Evolutionary conservation across 1,139 yeast species (phyloP), one percentile per base, ranked within the genome.

Genomic region (Geotrichum candidum): DNA sequence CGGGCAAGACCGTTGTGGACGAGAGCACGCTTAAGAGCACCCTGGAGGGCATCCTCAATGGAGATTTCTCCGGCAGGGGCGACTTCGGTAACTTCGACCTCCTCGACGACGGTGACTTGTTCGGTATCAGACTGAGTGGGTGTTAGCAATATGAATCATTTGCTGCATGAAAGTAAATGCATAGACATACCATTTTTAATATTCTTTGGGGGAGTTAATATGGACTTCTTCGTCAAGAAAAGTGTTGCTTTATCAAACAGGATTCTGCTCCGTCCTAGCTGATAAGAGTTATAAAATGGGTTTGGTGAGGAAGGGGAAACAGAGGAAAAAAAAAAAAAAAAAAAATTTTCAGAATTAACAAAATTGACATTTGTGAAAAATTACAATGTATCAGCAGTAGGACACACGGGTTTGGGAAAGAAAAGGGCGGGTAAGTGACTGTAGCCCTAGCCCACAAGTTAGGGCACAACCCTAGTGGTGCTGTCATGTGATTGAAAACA

Each of bases 1-100:
- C 99, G 94, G 80, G 98, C 99, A 82, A 94, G 90, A 83, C 99
- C 99, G 81, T 94, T 97, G 86, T 91, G 96, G 78, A 92, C 90
- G 80, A 95, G 87, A 73, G 99, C 88, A 80, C 95, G 91, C 88
- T 96, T 92, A 79, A 94, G 88, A 78, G 94, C 99, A 78, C 91
- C 96, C 85, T 92, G 90, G 80, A 94, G 86, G 78, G 98, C 97
- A 80, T 95, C 99, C 85, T 95, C 99, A 74, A 94, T 88, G 80
- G 98, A 85, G 84, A 94, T 87, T 77, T 94, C 87, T 68, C 90
- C 90, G 74, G 89, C 79, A 72, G 85, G 81, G 77, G 86, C 87
- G 67, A 78, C 69, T 79, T 85, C 88, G 80, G 86, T 96, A 77
- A 84, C 90, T 79, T 87, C 96, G 80, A 86, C 96, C 78, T 87